Evolutionary conservation across 768 basidiomycete genomes (phyloP).

Genomic region (Tulasnella sp.): DNA sequence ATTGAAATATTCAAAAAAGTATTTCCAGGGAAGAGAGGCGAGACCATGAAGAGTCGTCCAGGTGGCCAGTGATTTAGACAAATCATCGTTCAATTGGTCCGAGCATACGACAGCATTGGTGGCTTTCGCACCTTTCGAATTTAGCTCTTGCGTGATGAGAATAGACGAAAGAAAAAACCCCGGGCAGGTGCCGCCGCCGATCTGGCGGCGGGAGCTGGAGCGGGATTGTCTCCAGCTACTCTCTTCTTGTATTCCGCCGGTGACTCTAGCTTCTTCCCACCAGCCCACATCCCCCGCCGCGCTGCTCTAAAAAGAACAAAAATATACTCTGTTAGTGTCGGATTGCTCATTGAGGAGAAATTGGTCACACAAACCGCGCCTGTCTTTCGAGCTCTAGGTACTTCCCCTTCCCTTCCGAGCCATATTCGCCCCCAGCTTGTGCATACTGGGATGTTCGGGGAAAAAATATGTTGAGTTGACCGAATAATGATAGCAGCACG

Average conservation of each 20-base stretch:
- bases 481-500: not conserved
- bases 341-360: not conserved
- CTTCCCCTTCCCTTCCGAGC: slow-evolving; percentile 49
- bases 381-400: slow-evolving; percentile 51
- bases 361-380: slow-evolving; percentile 44
- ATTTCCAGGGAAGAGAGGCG: too few relatives aligned
- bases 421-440: slow-evolving; percentile 72
- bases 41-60: too few relatives aligned
- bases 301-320: slow-evolving; percentile 35
- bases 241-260: slow-evolving; percentile 76
- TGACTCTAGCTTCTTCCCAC: slow-evolving; percentile 44
- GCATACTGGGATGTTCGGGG: slow-evolving; percentile 36
- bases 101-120: too few relatives aligned
- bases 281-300: slow-evolving; percentile 64
- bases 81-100: too few relatives aligned
- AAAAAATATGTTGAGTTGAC: not conserved
- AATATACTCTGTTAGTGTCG: not conserved
- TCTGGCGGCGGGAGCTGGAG: slow-evolving; percentile 31
- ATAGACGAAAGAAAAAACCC: slow-evolving; percentile 54
- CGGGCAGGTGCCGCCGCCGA: slow-evolving; percentile 65
- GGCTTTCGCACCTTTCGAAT: too few relatives aligned
- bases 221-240: not conserved
- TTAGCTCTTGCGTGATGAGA: too few relatives aligned
- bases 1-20: too few relatives aligned
- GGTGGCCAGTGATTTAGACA: too few relatives aligned